Evolutionary conservation across 2,329 filamentous ascomycete species (phyloP).

Genomic region (Fusarium agapanthi): DNA sequence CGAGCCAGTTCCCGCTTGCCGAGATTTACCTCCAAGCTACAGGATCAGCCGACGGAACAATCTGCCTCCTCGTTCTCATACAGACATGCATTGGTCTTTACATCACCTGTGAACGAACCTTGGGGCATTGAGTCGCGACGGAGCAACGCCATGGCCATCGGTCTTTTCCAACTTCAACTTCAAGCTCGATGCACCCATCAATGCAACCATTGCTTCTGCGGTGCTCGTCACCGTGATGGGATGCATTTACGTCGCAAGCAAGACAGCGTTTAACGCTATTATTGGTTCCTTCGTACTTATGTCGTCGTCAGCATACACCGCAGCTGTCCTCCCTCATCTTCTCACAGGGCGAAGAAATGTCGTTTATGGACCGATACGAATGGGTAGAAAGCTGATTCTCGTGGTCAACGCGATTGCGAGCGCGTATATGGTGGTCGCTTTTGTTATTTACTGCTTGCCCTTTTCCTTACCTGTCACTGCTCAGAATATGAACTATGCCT

Average conservation of each 20-base stretch:
- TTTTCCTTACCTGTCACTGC: neutral
- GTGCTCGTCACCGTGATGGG: neutral
- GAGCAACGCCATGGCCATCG: neutral
- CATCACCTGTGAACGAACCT: neutral
- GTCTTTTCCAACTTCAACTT: neutral
- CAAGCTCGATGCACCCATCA: neutral
- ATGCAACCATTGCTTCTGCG: neutral
- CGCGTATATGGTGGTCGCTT: neutral
- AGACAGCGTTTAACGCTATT: neutral
- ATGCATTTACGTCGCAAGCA: neutral
- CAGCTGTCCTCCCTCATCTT: neutral
- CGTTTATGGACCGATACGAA: neutral
- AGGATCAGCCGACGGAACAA: neutral
- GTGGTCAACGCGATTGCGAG: neutral
- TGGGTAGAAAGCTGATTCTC: fast-evolving
- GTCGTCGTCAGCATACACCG: neutral
- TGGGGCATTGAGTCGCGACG: neutral
- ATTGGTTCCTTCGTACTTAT: neutral
- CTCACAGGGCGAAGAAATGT: neutral
- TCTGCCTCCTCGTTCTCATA: neutral
- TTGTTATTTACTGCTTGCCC: neutral
- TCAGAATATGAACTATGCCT: neutral
- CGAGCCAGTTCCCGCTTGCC: neutral
- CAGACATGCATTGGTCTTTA: neutral
- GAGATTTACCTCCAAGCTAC: neutral